Evolutionary conservation across 441 rosid genomes (phyloP).

Genomic region (Syzygium malaccense): DNA sequence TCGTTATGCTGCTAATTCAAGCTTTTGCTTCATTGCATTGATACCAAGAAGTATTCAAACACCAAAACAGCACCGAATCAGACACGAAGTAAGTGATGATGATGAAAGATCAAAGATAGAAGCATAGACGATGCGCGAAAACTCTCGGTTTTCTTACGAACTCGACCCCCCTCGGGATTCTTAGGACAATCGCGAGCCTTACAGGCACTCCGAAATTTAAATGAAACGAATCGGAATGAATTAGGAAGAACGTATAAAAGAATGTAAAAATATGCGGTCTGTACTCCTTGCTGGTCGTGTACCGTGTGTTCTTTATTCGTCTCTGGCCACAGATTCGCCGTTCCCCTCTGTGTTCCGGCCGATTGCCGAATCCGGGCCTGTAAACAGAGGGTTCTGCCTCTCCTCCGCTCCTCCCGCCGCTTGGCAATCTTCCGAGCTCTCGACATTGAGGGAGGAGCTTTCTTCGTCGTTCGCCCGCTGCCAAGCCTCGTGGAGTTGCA

Average conservation of each 20-base stretch:
- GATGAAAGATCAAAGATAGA: not conserved
- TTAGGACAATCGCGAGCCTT: not conserved
- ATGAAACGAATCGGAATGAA: not conserved
- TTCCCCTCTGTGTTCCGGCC: not conserved
- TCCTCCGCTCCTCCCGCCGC: slow-evolving; percentile 13
- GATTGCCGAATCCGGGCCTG: not conserved
- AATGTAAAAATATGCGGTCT: not conserved
- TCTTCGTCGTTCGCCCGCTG: slow-evolving; percentile 18
- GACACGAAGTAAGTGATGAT: not conserved
- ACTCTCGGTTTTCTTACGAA: not conserved
- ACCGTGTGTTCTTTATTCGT: not conserved
- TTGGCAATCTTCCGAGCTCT: slow-evolving; percentile 26
- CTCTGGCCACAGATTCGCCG: not conserved
- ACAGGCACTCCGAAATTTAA: not conserved
- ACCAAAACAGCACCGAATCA: not conserved
- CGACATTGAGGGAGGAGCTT: slow-evolving; percentile 5
- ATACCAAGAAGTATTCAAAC: not conserved
- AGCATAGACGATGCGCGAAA: not conserved
- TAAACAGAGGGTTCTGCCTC: not conserved
- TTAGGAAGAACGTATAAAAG: not conserved
- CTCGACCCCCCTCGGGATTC: not conserved
- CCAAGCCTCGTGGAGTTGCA: slow-evolving; percentile 85
- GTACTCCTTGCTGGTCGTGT: not conserved
- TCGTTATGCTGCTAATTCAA: not conserved
- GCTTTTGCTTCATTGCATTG: not conserved